Percentiles rank a stretch among this genome's conserved stretches.
Evolutionary conservation across 208 protist genomes (phyloP).

Genomic region (Trypanosoma congolense): DNA sequence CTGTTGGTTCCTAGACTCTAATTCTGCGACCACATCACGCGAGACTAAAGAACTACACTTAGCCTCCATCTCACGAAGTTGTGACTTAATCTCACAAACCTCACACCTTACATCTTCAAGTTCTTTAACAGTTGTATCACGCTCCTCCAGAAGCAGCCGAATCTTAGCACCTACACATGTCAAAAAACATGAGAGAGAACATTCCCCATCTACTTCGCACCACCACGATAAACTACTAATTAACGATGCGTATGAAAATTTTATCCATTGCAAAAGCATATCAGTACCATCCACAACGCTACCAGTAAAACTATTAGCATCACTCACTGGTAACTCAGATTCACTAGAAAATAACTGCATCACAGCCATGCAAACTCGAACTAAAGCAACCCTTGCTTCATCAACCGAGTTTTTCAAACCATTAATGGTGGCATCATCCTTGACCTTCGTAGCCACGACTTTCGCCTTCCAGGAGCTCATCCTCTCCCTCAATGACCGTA

Average conservation of each 20-base stretch:
- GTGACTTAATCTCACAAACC: not conserved
- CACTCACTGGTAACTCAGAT: constrained; percentile 9
- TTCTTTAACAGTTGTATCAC: constrained; percentile 5
- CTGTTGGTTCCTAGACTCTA: constrained; percentile 39
- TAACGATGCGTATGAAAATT: no score
- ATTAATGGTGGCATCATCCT: constrained; percentile 39
- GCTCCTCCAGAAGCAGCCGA: constrained; percentile 8
- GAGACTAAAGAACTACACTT: constrained; percentile 4
- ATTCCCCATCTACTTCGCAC: no score
- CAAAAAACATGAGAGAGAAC: no score
- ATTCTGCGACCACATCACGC: constrained; percentile 6
- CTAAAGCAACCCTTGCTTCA: not conserved
- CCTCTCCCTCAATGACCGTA: constrained; percentile 29
- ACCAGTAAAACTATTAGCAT: no score
- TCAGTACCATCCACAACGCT: no score
- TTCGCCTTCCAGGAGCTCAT: constrained; percentile 69
- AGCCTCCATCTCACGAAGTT: constrained; percentile 17
- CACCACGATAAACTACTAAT: no score
- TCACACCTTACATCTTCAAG: constrained; percentile 2
- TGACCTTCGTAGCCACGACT: constrained; percentile 41
- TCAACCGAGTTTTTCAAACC: constrained; percentile 16
- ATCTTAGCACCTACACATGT: no score
- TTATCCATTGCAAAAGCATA: no score
- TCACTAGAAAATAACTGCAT: not conserved
- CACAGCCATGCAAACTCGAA: not conserved